Percentiles rank a stretch among this genome's conserved stretches.
phyloP scores from a whole-genome alignment of 2,329 filamentous ascomycete genomes.

The Pseudogymnoascus sp. region DNA sequence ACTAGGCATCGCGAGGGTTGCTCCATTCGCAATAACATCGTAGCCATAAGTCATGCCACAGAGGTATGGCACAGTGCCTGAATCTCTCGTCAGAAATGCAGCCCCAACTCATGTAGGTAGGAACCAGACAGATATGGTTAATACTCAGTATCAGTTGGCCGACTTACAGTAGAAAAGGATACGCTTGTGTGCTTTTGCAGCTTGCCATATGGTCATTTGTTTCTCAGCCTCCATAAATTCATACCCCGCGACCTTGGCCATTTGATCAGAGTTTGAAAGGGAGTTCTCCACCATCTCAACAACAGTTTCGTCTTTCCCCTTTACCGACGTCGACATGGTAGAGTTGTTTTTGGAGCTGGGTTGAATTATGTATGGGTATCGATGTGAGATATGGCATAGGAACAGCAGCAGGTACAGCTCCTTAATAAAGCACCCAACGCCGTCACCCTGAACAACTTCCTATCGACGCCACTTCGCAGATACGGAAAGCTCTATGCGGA shows the following conservation, averaged over 20 bases:
- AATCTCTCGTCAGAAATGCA: background rate
- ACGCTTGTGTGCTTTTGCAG: background rate
- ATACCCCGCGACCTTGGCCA: background rate
- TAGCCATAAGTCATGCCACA: conserved; percentile 15
- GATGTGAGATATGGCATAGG: background rate
- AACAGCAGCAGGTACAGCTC: background rate
- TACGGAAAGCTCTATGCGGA: background rate
- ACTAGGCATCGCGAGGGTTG: conserved; percentile 16
- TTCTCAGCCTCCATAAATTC: background rate
- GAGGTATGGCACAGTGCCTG: conserved; percentile 6
- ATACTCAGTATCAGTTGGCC: background rate
- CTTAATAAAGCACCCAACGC: background rate
- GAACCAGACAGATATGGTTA: background rate
- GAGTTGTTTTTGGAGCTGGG: background rate
- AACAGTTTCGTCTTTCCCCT: background rate
- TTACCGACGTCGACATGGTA: background rate
- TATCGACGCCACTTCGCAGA: background rate
- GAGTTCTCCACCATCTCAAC: background rate
- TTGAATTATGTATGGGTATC: background rate
- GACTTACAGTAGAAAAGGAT: background rate
- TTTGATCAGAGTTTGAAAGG: background rate
- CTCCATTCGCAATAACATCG: conserved; percentile 16
- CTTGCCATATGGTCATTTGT: background rate
- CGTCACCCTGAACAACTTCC: background rate
- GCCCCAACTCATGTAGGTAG: background rate